A percentile compares a stretch with the other conserved stretches of the same genome.
Evolutionary conservation across 169 alveolate genomes (phyloP).

Genomic region (Cryptosporidium sp.): DNA sequence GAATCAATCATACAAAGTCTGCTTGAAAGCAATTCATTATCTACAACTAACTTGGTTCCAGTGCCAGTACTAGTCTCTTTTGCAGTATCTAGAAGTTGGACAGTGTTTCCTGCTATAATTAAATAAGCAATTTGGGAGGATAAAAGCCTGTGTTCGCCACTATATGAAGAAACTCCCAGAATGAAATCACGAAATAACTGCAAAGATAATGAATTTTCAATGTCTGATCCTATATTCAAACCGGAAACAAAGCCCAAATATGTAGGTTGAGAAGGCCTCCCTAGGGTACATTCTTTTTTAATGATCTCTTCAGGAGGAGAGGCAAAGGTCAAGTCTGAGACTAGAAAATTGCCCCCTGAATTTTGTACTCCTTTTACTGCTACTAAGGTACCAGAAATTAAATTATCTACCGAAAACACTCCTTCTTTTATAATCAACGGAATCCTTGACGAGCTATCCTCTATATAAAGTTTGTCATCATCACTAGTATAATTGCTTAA

Average conservation of each 20-base stretch:
- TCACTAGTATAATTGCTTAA: constrained; percentile 18
- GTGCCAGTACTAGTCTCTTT: constrained; percentile 58
- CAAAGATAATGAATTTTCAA: constrained; percentile 29
- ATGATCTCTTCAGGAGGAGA: constrained; percentile 23
- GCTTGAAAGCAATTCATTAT: constrained; percentile 36
- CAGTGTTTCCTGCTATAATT: constrained; percentile 58
- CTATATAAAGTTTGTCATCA: constrained; percentile 37
- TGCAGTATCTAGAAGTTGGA: constrained; percentile 55
- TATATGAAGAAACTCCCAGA: constrained; percentile 12
- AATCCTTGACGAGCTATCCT: constrained; percentile 58
- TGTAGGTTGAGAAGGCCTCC: neutral
- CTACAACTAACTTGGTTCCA: constrained; percentile 59
- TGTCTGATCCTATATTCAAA: constrained; percentile 29
- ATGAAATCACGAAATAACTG: constrained; percentile 68
- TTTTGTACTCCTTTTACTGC: constrained; percentile 51
- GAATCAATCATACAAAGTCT: constrained; percentile 32
- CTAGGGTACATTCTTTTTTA: neutral
- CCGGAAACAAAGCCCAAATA: constrained; percentile 67
- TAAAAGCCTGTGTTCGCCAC: constrained; percentile 26
- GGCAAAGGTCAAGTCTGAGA: constrained; percentile 30
- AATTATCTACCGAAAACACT: neutral
- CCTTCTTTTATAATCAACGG: neutral
- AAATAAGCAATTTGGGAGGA: constrained; percentile 58
- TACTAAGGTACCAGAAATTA: constrained; percentile 50
- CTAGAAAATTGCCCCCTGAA: constrained; percentile 36